Evolutionary conservation across 495 filamentous ascomycete genomes (phyloP), one percentile per base, ranked within the genome.

Genomic region (Neurospora tetrasperma): DNA sequence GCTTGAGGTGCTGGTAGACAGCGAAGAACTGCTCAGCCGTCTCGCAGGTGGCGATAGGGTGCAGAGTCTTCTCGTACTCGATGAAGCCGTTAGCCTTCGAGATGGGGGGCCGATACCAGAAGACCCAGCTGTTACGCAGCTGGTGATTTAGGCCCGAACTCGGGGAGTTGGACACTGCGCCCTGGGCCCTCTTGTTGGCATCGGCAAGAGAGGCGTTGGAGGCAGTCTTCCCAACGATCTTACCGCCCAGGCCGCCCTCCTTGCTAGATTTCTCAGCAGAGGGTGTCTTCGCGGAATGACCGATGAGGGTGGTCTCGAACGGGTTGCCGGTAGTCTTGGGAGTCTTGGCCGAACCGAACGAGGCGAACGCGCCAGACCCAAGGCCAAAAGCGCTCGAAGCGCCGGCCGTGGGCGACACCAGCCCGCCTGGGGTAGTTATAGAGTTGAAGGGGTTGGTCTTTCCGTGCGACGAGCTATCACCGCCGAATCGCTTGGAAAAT

Each of bases 61-160:
- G 90, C 59, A 94, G 92, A 16, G 94, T 97, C 84, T 98, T 98
- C 81, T 99, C 96, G 79, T 98, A 99, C 82, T 99, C 96, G 80
- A 95, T 94, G 81, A 93, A 98, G 11, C 89, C 89, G 75, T 90
- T 89, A 9, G 87, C 88, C 85, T 98, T 98, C 62, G 93, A 92
- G 72, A 94, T 96, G 69, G 94, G 94, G 43, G 94, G 94, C 39
- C 96, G 90, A 82, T 96, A 99, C 94, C 95, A 97, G 77, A 99
- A 93, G 9, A 97, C 91, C 96, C 96, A 99, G 70, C 89, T 91
- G 79, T 93, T 89, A 80, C 92, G 95, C 74, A 99, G 83, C 54
- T 84, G 85, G 81, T 94, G 91, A 66, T 66, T 66, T 38, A 66
- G 54, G 54, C 54, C 14, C 54, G 54, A 66, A 72, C 85, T 85